Base-by-base conservation (phyloP, 805 yeast species). In the Brettanomyces naardenensis region DNA sequence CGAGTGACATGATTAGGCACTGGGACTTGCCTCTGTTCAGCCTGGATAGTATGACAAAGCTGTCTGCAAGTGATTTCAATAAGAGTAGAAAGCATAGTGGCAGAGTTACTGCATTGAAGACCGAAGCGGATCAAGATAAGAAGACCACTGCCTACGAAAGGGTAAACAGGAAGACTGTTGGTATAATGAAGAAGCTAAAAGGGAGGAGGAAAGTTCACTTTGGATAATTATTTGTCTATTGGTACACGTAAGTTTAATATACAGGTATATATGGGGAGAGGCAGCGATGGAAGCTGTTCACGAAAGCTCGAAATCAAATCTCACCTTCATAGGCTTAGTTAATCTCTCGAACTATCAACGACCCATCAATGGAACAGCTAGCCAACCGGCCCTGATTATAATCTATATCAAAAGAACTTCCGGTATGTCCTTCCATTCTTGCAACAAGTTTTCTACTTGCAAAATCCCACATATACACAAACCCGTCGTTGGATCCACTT, bases 401-500 rank as follows among this genome's bases (percentile, higher is more conserved):
- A 47, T 72, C 78, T 6, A 80, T 71, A 53, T 76, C 87, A 19
- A 78, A 55, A 0, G 78, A 82, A 1, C 78, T 57, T 0, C 87
- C 82, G 4, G 50, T 45, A 49, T 84, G 89, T 2, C 88, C 89
- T 3, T 65, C 61, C 7, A 69, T 54, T 47, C 78, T 76, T 33
- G 65, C 59, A 5, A 65, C 42, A 19, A 78, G 46, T 34, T 64
- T 64, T 36, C 75, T 60, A 0, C 80, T 62, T 4, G 65, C 64
- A 13, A 71, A 61, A 43, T 78, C 78, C 90, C 89, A 84, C 3
- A 69, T 45, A 4, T 75, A 72, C 1, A 72, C 67, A 5, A 74
- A 65, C 1, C 69, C 62, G 52, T 82, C 87, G 21, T 72, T 75
- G 1, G 85, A 71, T 0, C 90, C 92, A 14, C 85, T 73, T 3